Conservation (phyloP, 1,284 basidiomycete genomes). For the Pseudozyma pruni region DNA sequence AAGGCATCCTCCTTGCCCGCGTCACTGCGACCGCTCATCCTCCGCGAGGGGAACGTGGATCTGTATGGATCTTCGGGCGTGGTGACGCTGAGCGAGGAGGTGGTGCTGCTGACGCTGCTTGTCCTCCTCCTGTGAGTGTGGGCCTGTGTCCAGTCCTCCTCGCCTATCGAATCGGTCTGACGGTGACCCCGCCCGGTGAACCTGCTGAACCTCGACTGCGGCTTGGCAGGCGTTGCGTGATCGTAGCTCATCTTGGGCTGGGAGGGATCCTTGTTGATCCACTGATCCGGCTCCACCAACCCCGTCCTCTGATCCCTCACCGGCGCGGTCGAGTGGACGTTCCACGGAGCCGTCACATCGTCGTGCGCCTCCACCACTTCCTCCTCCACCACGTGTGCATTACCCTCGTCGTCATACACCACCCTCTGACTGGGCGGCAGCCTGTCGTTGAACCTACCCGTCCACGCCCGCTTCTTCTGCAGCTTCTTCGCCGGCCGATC, state of each 20-base stretch:
- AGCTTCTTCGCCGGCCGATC: conserved; percentile 35
- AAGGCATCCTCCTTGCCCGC: too few species aligned
- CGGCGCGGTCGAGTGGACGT: not conserved
- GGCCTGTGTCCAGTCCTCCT: not conserved
- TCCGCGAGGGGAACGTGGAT: not conserved
- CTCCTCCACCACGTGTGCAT: conserved; percentile 29
- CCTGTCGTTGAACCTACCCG: conserved; percentile 45
- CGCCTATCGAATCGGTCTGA: not conserved
- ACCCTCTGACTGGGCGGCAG: conserved; percentile 28
- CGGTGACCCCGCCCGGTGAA: conserved; percentile 4
- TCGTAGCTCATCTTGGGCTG: conserved; percentile 6
- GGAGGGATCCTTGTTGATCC: conserved; percentile 28
- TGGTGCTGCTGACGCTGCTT: conserved; percentile 9
- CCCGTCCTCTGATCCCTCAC: conserved; percentile 20
- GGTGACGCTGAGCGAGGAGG: conserved; percentile 8
- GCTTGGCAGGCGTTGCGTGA: not conserved
- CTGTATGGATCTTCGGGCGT: conserved; percentile 13
- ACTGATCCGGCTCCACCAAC: conserved; percentile 28
- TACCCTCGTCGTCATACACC: conserved; percentile 55
- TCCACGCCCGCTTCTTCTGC: conserved; percentile 49
- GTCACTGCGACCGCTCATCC: too few species aligned
- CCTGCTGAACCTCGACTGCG: conserved; percentile 7
- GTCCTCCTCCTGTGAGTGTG: not conserved
- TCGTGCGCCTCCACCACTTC: not conserved
- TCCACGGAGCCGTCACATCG: conserved; percentile 6